These are phyloP conservation scores for Stachybotrys elegans DNA, from an alignment of 2,329 filamentous ascomycete genomes.

Conservation along the genomic window DNA sequence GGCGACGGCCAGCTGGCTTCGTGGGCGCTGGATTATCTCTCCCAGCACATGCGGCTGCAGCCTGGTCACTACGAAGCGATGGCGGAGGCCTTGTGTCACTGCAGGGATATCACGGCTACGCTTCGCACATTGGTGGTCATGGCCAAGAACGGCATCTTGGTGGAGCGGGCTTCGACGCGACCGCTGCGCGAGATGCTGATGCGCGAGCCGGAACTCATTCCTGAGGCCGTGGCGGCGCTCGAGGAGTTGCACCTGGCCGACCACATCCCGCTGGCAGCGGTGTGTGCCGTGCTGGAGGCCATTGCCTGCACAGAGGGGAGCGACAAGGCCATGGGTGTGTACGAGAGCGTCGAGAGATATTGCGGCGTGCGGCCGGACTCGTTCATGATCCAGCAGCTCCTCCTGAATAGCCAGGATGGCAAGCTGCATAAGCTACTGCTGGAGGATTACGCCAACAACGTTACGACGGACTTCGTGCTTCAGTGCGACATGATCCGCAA, in stretches of 20 bases:
- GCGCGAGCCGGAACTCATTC: slow-evolving; percentile 36
- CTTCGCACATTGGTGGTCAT: slow-evolving; percentile 71
- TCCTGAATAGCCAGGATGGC: slow-evolving; percentile 20
- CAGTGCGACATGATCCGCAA: slow-evolving; percentile 13
- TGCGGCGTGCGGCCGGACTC: slow-evolving; percentile 21
- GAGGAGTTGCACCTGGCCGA: slow-evolving; percentile 38
- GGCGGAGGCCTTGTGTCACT: slow-evolving; percentile 61
- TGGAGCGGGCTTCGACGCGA: slow-evolving; percentile 57
- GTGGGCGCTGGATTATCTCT: slow-evolving; percentile 55
- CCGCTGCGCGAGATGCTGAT: slow-evolving; percentile 55
- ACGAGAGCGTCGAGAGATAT: slow-evolving; percentile 21
- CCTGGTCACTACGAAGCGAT: slow-evolving; percentile 76
- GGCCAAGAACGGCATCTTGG: slow-evolving; percentile 45
- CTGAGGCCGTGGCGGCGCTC: slow-evolving; percentile 52
- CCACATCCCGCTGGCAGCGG: slow-evolving; percentile 31
- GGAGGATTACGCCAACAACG: slow-evolving; percentile 21
- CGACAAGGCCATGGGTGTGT: slow-evolving; percentile 26
- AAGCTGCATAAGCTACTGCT: slow-evolving; percentile 20
- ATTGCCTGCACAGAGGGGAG: slow-evolving; percentile 21
- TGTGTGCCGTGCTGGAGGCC: slow-evolving; percentile 29
- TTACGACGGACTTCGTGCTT: slow-evolving; percentile 11
- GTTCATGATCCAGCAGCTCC: slow-evolving; percentile 22
- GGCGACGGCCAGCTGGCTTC: slow-evolving; percentile 66
- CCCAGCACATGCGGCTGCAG: slow-evolving; percentile 42
- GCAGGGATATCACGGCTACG: slow-evolving; percentile 57